Evolutionary conservation across 495 filamentous ascomycete species (phyloP).

Genomic region (Hypomontagnella monticulosa): DNA sequence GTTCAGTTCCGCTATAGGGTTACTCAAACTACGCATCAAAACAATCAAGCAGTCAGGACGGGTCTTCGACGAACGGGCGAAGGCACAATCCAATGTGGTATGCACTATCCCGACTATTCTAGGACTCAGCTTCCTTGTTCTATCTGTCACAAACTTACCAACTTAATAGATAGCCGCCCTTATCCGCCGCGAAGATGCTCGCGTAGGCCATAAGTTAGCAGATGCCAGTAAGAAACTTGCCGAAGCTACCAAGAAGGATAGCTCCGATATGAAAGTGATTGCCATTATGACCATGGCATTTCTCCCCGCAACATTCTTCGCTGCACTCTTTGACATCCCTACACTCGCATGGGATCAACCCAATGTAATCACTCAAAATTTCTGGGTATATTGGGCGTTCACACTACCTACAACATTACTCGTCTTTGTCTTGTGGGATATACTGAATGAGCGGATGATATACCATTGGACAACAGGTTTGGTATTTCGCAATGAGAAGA

Average conservation of each 20-base stretch:
- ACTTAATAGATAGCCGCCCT: slow-evolving; percentile 1
- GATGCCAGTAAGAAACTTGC: slow-evolving; percentile 19
- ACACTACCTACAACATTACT: slow-evolving; percentile 3
- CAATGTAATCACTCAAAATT: not conserved
- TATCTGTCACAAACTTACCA: not conserved
- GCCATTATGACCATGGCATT: slow-evolving; percentile 45
- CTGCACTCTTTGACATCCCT: slow-evolving; percentile 16
- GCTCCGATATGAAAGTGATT: slow-evolving; percentile 44
- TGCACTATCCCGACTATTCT: not conserved
- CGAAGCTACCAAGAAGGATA: slow-evolving; percentile 36
- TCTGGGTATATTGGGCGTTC: slow-evolving; percentile 17
- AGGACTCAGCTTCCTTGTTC: too few species aligned
- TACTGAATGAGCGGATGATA: not conserved
- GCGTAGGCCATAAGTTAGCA: not conserved
- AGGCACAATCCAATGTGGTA: slow-evolving; percentile 13
- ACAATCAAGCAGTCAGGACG: slow-evolving; percentile 9
- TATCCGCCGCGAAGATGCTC: slow-evolving; percentile 3
- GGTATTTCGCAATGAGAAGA: too few species aligned
- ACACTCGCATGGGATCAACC: slow-evolving; percentile 17
- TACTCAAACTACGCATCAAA: slow-evolving; percentile 8
- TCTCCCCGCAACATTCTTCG: slow-evolving; percentile 45
- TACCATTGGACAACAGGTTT: too few species aligned
- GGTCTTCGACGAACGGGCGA: slow-evolving; percentile 1
- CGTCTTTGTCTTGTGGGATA: slow-evolving; percentile 17
- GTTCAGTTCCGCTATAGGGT: not conserved